Base-by-base conservation (phyloP, 345 rosid species). In the Citrus unshiu region DNA sequence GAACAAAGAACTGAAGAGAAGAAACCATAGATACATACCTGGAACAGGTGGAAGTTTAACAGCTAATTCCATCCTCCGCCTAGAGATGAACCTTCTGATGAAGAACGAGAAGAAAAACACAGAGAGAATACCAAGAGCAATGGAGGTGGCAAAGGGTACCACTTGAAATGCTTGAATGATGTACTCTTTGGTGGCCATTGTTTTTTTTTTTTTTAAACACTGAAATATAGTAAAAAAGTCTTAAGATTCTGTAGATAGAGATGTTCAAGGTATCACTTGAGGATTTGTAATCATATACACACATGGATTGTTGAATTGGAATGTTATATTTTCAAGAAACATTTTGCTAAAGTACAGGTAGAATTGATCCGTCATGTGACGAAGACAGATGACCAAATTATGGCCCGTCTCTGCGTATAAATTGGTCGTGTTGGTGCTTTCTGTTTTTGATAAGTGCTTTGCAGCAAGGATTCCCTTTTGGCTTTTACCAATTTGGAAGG, bases 11-110 rank as follows among this genome's bases (percentile, higher is more conserved):
- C 30, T 29, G 30, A 29, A 29, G 30, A 29, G 30, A 29, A 29
- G 30, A 29, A 29, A 29, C 30, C 7, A 19, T 59, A 80, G 24
- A 14, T 7, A 43, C 25, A 58, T 78, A 92, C 97, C 94, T 75
- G 97, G 97, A 6, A 90, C 86, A 61, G 84, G 68, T 59, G 92
- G 95, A 58, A 92, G 92, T 2, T 6, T 60, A 49, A 88, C 27
- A 58, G 80, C 65, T 0, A 9, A 40, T 65, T 79, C 80, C 43
- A 85, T 90, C 69, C 59, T 87, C 56, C 64, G 81, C 49, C 71
- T 54, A 59, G 81, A 75, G 70, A 74, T 54, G 39, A 84, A 68
- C 63, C 75, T 87, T 74, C 75, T 85, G 40, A 84, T 34, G 75
- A 86, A 75, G 82, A 85, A 19, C 34, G 30, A 29, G 30, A 83